Evolutionary conservation across 1,284 basidiomycete species (phyloP).

Genomic region (Earliella scabrosa): DNA sequence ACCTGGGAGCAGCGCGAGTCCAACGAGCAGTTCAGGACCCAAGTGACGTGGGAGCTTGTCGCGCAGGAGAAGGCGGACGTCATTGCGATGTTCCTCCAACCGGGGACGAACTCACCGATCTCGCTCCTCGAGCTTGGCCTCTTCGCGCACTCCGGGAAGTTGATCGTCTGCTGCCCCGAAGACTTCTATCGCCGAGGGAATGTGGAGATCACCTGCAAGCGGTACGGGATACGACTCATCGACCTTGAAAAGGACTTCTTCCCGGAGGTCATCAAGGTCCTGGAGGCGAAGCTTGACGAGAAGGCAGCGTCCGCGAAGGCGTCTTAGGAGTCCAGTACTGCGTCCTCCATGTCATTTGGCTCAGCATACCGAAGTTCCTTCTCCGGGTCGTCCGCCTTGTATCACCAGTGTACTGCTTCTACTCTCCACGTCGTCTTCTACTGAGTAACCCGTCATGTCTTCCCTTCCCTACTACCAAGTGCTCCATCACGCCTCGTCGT

Average conservation of each 20-base stretch:
- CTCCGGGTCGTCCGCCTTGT: no score
- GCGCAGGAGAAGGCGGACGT: background rate
- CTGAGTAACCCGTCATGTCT: no score
- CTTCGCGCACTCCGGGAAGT: background rate
- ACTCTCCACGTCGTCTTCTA: no score
- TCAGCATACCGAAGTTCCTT: no score
- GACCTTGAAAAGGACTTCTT: background rate
- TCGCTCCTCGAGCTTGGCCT: conserved; percentile 11
- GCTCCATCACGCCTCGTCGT: no score
- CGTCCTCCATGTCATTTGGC: no score
- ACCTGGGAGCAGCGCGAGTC: background rate
- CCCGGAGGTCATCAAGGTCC: background rate
- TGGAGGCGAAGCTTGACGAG: background rate
- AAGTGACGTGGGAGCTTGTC: conserved; percentile 9
- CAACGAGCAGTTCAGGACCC: background rate
- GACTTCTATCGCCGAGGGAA: conserved; percentile 4
- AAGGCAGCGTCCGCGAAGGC: no score
- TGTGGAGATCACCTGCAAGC: conserved; percentile 7
- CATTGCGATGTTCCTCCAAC: conserved; percentile 6
- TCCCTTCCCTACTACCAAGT: no score
- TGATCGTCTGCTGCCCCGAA: conserved; percentile 9
- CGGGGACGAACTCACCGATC: conserved; percentile 2
- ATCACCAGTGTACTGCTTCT: no score
- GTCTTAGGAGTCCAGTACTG: no score
- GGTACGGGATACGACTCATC: background rate